Base-by-base conservation (phyloP, 1,284 basidiomycete genomes). In the Chondrostereum purpureum region DNA sequence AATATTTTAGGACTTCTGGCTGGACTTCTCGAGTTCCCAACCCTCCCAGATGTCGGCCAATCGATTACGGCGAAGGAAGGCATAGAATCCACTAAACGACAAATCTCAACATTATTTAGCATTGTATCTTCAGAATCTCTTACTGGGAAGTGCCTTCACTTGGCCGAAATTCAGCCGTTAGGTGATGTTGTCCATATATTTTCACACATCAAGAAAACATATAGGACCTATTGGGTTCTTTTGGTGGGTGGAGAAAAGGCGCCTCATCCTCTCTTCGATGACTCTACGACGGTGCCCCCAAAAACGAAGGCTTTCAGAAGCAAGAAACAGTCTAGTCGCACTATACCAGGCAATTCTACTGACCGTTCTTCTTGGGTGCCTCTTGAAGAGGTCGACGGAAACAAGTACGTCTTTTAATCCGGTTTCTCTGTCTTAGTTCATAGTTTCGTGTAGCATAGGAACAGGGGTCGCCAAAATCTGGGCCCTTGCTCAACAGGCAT, bases 121-220 rank as follows among this genome's bases (percentile, higher is more conserved):
- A 43, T 48, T 27, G 38, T 46, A n/a, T 12, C 42, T 23, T 43
- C 39, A 13, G 39, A 41, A 38, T 24, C 4, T 16, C 19, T 5
- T 8, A 24, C 4, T 23, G 47, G 19, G 47, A 42, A 45, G 36
- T 34, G 12, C 42, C n/a, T 70, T 41, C 63, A 58, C 21, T 70
- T 84, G 27, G 59, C 64, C 31, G 64, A 70, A 44, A 68, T 81
- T 42, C 66, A 67, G 46, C 65, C 70, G 13, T 75, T 68, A 16
- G 82, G 83, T 13, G 78, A 84, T 47, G 79, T 95, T 23, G 54
- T 82, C 1, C 93, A 96, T 58, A 70, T 92, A 43, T 97, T 96
- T 66, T 90, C 87, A 2, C 93, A 98, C 61, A 88, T 96, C 58
- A 80, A 75, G 56, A 91, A 95, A 69, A 92, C 87, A 6, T 96